phyloP scores from a whole-genome alignment of 2,329 filamentous ascomycete species.

The Fusarium sp. region DNA sequence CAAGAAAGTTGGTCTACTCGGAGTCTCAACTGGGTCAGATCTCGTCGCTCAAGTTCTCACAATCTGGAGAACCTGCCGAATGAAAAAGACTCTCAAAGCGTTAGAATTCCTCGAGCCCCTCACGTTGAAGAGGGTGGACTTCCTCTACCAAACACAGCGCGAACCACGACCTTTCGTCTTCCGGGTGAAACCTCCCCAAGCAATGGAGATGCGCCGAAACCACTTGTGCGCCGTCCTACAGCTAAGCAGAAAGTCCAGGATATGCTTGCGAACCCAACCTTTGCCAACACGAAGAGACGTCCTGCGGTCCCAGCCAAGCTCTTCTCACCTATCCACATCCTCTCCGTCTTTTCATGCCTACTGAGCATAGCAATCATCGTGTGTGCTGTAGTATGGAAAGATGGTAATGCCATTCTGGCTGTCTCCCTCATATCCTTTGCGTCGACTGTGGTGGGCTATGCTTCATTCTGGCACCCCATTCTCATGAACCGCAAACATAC shows the following conservation, averaged over 20 bases:
- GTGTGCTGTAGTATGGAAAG: slow-evolving; percentile 55
- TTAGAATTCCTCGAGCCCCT: slow-evolving; percentile 24
- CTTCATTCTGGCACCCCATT: slow-evolving; percentile 68
- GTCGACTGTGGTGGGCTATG: slow-evolving; percentile 67
- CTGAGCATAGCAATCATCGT: slow-evolving; percentile 62
- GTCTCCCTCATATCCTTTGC: slow-evolving; percentile 65
- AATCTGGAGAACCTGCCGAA: background rate
- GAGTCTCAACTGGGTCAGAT: slow-evolving; percentile 24
- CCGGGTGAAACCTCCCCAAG: background rate
- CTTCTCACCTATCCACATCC: slow-evolving; percentile 65
- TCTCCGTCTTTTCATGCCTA: slow-evolving; percentile 64
- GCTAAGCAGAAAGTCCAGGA: slow-evolving; percentile 58
- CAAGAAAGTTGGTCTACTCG: slow-evolving; percentile 21
- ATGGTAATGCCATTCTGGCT: slow-evolving; percentile 56
- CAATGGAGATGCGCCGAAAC: slow-evolving; percentile 24
- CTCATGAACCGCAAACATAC: slow-evolving; percentile 64
- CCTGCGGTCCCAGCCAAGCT: slow-evolving; percentile 62
- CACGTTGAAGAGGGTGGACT: slow-evolving; percentile 24
- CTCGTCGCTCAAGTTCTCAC: slow-evolving; percentile 4
- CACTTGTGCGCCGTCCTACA: slow-evolving; percentile 50
- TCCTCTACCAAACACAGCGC: slow-evolving; percentile 19
- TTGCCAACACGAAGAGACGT: slow-evolving; percentile 53
- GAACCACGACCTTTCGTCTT: slow-evolving; percentile 17
- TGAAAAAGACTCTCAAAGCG: background rate
- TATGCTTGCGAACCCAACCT: slow-evolving; percentile 57